Evolutionary conservation across 1,284 basidiomycete species (phyloP).

Genomic region (Papiliotrema terrestris): DNA sequence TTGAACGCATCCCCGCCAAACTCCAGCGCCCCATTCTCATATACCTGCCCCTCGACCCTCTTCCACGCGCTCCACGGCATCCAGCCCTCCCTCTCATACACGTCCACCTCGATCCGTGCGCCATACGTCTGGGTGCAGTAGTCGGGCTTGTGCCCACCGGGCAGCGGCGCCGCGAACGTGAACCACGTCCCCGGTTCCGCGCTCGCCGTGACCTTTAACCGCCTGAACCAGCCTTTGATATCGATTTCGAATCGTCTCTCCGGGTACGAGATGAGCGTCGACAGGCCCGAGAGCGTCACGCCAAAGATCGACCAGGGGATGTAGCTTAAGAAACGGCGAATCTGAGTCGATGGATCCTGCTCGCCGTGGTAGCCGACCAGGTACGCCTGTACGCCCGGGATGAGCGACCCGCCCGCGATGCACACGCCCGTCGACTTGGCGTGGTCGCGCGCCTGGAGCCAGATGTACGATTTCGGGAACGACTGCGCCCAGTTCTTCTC

Average conservation of each 20-base stretch:
- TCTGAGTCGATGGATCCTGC: not conserved
- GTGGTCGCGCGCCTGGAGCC: constrained; percentile 26
- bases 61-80: constrained; percentile 9
- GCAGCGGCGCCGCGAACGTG: constrained; percentile 22
- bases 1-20: constrained; percentile 27
- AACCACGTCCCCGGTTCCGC: constrained; percentile 21
- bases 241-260: constrained; percentile 14
- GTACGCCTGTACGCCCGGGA: constrained; percentile 24
- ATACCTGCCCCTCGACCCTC: constrained; percentile 11
- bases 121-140: constrained; percentile 24
- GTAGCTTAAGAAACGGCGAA: constrained; percentile 14
- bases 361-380: constrained; percentile 21
- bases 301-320: constrained; percentile 19
- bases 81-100: constrained; percentile 14
- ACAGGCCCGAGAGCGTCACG: constrained; percentile 16
- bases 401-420: constrained; percentile 21
- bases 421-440: constrained; percentile 11
- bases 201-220: constrained; percentile 11
- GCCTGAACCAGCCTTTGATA: constrained; percentile 25
- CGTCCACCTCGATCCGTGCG: constrained; percentile 16
- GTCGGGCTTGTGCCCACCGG: constrained; percentile 18
- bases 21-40: constrained; percentile 21
- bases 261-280: constrained; percentile 10
- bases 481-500: constrained; percentile 33
- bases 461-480: constrained; percentile 27